Conservation (phyloP, 2,329 filamentous ascomycete genomes). For the Fusarium chlamydosporum region DNA sequence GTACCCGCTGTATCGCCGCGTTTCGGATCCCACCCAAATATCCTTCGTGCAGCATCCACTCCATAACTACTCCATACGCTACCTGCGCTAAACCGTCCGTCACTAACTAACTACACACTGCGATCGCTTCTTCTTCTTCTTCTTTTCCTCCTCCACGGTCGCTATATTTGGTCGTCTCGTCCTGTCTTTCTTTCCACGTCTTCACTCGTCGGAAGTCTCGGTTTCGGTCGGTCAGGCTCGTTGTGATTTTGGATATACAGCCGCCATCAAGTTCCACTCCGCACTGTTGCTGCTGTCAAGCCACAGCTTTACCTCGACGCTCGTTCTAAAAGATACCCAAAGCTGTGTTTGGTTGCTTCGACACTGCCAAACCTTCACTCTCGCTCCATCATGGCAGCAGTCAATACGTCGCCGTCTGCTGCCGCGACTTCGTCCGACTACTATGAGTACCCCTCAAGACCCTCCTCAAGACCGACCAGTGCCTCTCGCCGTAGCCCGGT, state of each 20-base stretch:
- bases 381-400: constrained; percentile 54
- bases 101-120: constrained; percentile 32
- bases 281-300: constrained; percentile 17
- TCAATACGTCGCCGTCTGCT: constrained; percentile 55
- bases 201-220: constrained; percentile 24
- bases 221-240: constrained; percentile 10
- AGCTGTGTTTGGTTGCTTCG: constrained; percentile 31
- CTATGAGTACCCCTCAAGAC: constrained; percentile 27
- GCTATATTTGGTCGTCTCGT: constrained; percentile 18
- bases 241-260: constrained; percentile 18
- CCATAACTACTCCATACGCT: constrained; percentile 16
- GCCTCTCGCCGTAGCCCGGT: constrained; percentile 56
- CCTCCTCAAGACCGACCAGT: constrained; percentile 43
- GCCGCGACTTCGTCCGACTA: constrained; percentile 51
- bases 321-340: constrained; percentile 27
- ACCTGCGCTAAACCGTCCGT: constrained; percentile 32
- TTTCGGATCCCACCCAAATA: constrained; percentile 45
- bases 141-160: constrained; percentile 35
- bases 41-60: constrained; percentile 38
- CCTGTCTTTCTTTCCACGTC: constrained; percentile 7
- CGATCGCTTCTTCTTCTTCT: constrained; percentile 35
- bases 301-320: constrained; percentile 18
- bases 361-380: constrained; percentile 36
- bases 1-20: constrained; percentile 40
- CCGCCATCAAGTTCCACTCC: constrained; percentile 7